Evolutionary conservation across 1,284 basidiomycete genomes (phyloP).

Genomic region (Microbotryum saponariae): DNA sequence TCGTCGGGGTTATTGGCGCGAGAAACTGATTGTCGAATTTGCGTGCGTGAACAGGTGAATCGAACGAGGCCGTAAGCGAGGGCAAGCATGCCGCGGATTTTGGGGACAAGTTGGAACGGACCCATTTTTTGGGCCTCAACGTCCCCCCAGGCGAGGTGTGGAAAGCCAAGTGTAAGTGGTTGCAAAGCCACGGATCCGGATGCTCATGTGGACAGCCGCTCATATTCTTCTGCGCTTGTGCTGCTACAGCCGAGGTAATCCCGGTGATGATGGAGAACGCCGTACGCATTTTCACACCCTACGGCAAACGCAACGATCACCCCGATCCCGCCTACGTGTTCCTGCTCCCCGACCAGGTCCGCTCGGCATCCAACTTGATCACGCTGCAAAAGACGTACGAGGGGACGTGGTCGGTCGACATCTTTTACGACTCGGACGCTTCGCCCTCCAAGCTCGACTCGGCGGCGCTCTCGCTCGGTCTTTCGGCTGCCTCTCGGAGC

Average conservation of each 20-base stretch:
- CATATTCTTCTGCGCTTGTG: neutral
- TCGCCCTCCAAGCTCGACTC: slow-evolving; percentile 54
- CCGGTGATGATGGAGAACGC: slow-evolving; percentile 57
- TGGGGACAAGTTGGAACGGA: slow-evolving; percentile 57
- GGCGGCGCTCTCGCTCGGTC: slow-evolving; percentile 53
- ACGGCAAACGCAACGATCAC: slow-evolving; percentile 44
- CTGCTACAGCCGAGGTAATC: slow-evolving; percentile 55
- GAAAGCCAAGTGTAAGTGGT: slow-evolving; percentile 64
- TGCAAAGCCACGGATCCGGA: neutral
- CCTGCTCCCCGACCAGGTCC: slow-evolving; percentile 64
- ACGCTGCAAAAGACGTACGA: slow-evolving; percentile 76
- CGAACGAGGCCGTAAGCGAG: slow-evolving; percentile 55
- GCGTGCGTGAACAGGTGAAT: neutral
- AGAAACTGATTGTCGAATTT: neutral
- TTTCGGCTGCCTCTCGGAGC: slow-evolving; percentile 55
- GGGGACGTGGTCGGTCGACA: slow-evolving; percentile 75
- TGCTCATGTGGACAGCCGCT: no score
- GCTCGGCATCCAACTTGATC: slow-evolving; percentile 66
- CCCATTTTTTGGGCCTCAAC: slow-evolving; percentile 61
- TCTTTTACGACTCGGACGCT: slow-evolving; percentile 67
- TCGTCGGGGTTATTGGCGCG: no score
- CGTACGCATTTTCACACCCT: slow-evolving; percentile 51
- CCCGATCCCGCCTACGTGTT: slow-evolving; percentile 75
- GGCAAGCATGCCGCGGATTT: slow-evolving; percentile 56
- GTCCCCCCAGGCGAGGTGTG: slow-evolving; percentile 62